A percentile compares a stretch with the other conserved stretches of the same genome.
phyloP scores from a whole-genome alignment of 2,329 filamentous ascomycete genomes.

The Chaetoscypha palmicola region DNA sequence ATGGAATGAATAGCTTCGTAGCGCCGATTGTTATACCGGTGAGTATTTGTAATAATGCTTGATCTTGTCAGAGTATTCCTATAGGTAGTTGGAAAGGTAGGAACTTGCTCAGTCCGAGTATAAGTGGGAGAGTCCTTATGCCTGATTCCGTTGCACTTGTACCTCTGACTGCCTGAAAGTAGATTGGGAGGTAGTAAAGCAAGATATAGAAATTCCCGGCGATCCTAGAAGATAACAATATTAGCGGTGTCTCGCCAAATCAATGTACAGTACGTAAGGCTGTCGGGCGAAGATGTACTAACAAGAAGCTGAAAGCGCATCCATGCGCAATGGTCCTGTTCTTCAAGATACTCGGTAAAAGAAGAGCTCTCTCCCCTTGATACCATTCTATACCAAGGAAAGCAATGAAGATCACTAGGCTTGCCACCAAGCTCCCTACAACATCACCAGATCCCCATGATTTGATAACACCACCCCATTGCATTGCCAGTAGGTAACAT shows the following conservation, averaged over 20 bases:
- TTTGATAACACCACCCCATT: constrained; percentile 37
- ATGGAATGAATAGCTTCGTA: background rate
- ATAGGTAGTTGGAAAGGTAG: background rate
- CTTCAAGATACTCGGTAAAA: background rate
- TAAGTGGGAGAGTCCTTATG: constrained; percentile 31
- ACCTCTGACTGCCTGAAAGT: constrained; percentile 40
- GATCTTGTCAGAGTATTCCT: background rate
- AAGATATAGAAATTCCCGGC: background rate
- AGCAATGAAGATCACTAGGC: constrained; percentile 17
- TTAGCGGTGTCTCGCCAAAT: background rate
- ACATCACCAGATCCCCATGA: constrained; percentile 35
- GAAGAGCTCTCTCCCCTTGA: constrained; percentile 32
- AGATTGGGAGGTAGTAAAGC: constrained; percentile 41
- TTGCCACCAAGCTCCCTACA: constrained; percentile 36
- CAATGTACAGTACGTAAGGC: too few species aligned
- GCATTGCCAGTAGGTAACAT: constrained; percentile 37
- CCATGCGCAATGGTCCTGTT: background rate
- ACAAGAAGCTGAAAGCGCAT: constrained; percentile 1
- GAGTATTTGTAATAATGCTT: constrained; percentile 1
- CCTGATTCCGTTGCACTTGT: constrained; percentile 30
- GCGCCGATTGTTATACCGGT: background rate
- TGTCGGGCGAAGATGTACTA: background rate
- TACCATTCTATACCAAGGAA: constrained; percentile 33
- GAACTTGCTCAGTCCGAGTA: constrained; percentile 19
- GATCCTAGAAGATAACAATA: background rate